Percentiles rank a stretch among this genome's conserved stretches.
Evolutionary conservation across 306 rosid genomes (phyloP).

Genomic region (Medicago ruthenica): DNA sequence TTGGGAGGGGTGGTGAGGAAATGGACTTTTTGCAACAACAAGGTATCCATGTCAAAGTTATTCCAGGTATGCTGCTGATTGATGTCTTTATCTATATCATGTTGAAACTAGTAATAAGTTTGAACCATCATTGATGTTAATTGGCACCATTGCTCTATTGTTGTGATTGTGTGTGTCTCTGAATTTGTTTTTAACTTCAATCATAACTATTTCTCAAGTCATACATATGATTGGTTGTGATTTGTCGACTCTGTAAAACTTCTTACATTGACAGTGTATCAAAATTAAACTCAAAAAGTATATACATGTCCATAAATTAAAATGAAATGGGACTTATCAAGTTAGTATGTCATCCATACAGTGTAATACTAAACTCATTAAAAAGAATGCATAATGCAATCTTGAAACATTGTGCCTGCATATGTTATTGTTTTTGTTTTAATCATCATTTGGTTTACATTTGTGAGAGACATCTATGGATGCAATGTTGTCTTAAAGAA

Average conservation of each 20-base stretch:
- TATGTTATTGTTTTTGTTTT: not conserved
- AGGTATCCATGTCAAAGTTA: slow-evolving; percentile 89
- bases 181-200: too few relatives aligned
- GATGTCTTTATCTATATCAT: slow-evolving; percentile 8
- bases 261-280: too few relatives aligned
- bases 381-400: slow-evolving; percentile 1
- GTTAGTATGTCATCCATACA: not conserved
- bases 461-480: not conserved
- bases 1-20: slow-evolving; percentile 99
- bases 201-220: too few relatives aligned
- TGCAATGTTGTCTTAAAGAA: not conserved
- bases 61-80: slow-evolving; percentile 73
- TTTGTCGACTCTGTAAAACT: too few relatives aligned
- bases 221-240: too few relatives aligned
- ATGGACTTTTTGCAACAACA: slow-evolving; percentile 95
- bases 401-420: not conserved
- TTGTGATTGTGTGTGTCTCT: not conserved
- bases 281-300: too few relatives aligned
- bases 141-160: slow-evolving; percentile 19
- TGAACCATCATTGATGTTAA: not conserved
- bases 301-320: not conserved
- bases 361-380: not conserved
- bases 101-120: slow-evolving; percentile 29
- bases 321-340: not conserved
- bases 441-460: not conserved